Conservation (phyloP, 1,284 basidiomycete species). For the Hypsizygus ulmarius region DNA sequence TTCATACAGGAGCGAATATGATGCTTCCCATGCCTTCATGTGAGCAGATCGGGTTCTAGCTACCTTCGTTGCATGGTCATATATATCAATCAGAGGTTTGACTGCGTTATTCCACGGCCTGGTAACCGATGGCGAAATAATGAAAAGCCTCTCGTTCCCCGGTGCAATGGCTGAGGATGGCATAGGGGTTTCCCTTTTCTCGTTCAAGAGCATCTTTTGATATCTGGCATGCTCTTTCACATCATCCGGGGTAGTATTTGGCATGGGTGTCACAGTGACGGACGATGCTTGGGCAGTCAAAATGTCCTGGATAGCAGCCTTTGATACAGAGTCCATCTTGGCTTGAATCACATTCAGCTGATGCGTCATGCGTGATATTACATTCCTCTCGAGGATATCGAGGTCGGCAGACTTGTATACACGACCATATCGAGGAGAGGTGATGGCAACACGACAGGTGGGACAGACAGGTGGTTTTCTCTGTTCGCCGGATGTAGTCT, state of each 20-base stretch:
- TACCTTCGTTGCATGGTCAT: conserved; percentile 35
- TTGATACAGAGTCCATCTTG: conserved; percentile 27
- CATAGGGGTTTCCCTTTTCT: conserved; percentile 18
- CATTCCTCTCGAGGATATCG: conserved; percentile 62
- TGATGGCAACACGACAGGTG: conserved; percentile 51
- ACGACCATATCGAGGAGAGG: conserved; percentile 54
- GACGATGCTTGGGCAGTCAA: conserved; percentile 6
- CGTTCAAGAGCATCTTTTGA: conserved; percentile 12
- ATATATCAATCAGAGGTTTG: conserved; percentile 31
- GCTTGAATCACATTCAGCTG: conserved; percentile 33
- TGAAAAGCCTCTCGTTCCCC: conserved; percentile 27
- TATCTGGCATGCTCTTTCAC: conserved; percentile 13
- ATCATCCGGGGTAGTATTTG: conserved; percentile 10
- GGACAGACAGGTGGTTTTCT: conserved; percentile 52
- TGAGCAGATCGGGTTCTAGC: conserved; percentile 48
- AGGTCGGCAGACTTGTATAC: conserved; percentile 60
- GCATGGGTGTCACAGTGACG: conserved; percentile 4
- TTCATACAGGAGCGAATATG: conserved; percentile 46
- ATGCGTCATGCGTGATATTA: conserved; percentile 50
- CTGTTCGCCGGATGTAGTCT: conserved; percentile 21
- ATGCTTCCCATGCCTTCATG: conserved; percentile 49
- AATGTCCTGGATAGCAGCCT: conserved; percentile 14
- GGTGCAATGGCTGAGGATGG: conserved; percentile 23
- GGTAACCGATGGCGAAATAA: conserved; percentile 29
- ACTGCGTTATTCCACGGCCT: conserved; percentile 37